These are phyloP conservation scores for Gossypium herbaceum DNA, from an alignment of 345 rosid species.

Conservation along the genomic window DNA sequence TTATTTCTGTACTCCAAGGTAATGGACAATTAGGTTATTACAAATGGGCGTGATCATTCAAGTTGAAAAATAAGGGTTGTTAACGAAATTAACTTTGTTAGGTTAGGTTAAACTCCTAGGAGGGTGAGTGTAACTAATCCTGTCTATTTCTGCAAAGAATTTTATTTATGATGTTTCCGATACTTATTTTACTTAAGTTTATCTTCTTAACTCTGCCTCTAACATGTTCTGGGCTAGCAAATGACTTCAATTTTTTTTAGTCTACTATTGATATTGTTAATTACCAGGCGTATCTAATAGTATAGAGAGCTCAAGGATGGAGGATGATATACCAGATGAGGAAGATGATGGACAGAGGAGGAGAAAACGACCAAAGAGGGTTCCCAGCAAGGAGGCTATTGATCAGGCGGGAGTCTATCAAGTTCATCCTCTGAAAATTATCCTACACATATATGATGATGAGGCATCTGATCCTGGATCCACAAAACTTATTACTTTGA, in stretches of 20 bases:
- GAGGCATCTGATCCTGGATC: constrained; percentile 58
- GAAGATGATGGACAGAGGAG: constrained; percentile 82
- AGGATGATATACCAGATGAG: constrained; percentile 71
- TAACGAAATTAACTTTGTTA: not conserved
- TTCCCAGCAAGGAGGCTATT: constrained; percentile 48
- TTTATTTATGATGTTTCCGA: not conserved
- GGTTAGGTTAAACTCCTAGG: not conserved
- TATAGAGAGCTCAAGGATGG: constrained; percentile 55
- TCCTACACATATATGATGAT: constrained; percentile 60
- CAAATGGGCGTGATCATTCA: not conserved
- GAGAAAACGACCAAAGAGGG: constrained; percentile 68
- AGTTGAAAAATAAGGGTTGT: constrained; percentile 1
- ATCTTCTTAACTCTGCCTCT: not conserved
- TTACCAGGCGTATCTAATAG: constrained; percentile 49
- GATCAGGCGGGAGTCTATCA: constrained; percentile 58
- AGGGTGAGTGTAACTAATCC: not conserved
- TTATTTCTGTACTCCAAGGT: not conserved
- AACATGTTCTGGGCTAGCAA: not conserved
- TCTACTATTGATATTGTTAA: constrained; percentile 9
- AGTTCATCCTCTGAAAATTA: constrained; percentile 68
- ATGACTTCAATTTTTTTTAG: not conserved
- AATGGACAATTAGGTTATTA: not conserved
- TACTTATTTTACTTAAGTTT: not conserved
- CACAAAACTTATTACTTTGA: constrained; percentile 47
- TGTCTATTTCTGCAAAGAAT: not conserved